A percentile compares a stretch with the other conserved stretches of the same genome.
Evolutionary conservation across 805 yeast species (phyloP).

Genomic region (Debaryomyces hansenii): DNA sequence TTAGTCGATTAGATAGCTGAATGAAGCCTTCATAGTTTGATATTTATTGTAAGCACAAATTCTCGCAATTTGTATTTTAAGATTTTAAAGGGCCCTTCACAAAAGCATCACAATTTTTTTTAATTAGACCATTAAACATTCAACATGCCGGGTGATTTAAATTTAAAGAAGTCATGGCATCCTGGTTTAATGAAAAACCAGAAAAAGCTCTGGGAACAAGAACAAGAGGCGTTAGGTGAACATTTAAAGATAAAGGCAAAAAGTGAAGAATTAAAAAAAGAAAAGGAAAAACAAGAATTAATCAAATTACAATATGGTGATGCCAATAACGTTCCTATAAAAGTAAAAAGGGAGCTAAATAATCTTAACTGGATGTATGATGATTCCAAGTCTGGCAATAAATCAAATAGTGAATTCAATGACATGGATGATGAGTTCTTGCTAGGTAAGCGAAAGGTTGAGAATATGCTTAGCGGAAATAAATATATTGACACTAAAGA

Average conservation of each 20-base stretch:
- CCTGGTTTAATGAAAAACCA: constrained; percentile 85
- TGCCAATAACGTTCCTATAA: constrained; percentile 32
- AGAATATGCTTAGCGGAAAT: constrained; percentile 56
- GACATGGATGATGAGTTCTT: constrained; percentile 33
- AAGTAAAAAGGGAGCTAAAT: constrained; percentile 36
- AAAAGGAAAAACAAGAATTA: constrained; percentile 59
- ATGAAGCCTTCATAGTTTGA: not conserved
- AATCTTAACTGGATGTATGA: constrained; percentile 89
- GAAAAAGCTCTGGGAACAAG: constrained; percentile 79
- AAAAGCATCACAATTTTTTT: no score
- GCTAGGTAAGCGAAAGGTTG: constrained; percentile 39
- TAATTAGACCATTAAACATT: not conserved
- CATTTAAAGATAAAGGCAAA: constrained; percentile 62
- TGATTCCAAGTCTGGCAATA: constrained; percentile 38
- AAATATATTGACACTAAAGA: constrained; percentile 39
- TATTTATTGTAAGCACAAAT: no score
- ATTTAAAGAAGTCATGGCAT: constrained; percentile 94
- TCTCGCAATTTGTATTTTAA: no score
- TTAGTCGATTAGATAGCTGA: constrained; percentile 3
- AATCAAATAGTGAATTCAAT: constrained; percentile 37
- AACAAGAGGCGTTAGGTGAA: constrained; percentile 75
- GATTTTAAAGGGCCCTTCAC: no score
- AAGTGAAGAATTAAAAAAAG: constrained; percentile 61
- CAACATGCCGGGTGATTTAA: constrained; percentile 72
- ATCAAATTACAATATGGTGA: constrained; percentile 46